Evolutionary conservation across 2,329 filamentous ascomycete genomes (phyloP).

Genomic region (Myriosclerotinia duriaeana): DNA sequence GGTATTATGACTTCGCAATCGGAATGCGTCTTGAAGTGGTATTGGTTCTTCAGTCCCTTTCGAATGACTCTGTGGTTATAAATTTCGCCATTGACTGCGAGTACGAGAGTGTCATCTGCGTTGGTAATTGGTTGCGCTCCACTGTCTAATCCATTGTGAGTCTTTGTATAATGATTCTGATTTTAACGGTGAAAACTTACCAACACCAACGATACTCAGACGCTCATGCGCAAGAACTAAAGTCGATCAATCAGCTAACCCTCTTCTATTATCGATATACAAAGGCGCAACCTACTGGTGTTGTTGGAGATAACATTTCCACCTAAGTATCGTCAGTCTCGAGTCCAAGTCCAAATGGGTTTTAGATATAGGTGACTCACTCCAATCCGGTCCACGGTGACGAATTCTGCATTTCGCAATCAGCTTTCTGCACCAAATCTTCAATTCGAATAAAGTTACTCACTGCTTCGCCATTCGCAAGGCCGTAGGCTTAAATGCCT

Average conservation of each 20-base stretch:
- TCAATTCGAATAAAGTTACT: constrained; percentile 15
- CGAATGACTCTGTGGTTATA: constrained; percentile 98
- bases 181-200: constrained; percentile 19
- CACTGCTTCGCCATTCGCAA: constrained; percentile 95
- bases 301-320: constrained; percentile 87
- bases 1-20: constrained; percentile 99
- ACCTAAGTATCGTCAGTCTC: constrained; percentile 28
- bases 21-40: constrained; percentile 97
- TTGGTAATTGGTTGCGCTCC: constrained; percentile 95
- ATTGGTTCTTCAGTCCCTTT: constrained; percentile 77
- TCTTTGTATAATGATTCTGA: neutral
- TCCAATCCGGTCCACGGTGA: constrained; percentile 98
- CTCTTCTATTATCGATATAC: neutral
- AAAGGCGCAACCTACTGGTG: constrained; percentile 68
- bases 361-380: constrained; percentile 40
- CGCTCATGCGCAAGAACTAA: constrained; percentile 94
- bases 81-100: constrained; percentile 99
- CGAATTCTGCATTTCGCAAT: constrained; percentile 42
- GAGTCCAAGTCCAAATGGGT: neutral
- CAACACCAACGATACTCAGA: constrained; percentile 91
- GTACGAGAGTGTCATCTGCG: constrained; percentile 80
- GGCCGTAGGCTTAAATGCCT: constrained; percentile 93
- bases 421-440: neutral
- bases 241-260: constrained; percentile 35
- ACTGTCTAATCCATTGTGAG: constrained; percentile 53